phyloP scores from a whole-genome alignment of 2,329 filamentous ascomycete genomes.

The Exophiala bonariae region DNA sequence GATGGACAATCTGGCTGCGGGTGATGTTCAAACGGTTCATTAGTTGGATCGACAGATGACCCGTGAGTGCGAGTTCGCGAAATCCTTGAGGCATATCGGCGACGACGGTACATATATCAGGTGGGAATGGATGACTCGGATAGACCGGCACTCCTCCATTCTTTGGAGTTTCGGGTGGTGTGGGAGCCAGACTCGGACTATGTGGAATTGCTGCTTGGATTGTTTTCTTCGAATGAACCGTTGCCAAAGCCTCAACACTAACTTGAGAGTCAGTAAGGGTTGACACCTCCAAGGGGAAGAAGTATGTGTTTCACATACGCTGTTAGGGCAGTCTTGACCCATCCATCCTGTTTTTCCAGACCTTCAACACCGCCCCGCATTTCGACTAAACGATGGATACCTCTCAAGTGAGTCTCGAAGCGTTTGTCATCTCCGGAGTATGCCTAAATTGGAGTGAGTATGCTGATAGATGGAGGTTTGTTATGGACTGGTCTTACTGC shows the following conservation, averaged over 20 bases:
- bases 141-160: constrained; percentile 38
- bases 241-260: constrained; percentile 6
- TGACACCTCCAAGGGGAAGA: background rate
- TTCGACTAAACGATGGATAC: constrained; percentile 4
- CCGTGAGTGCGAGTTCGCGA: constrained; percentile 19
- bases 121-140: constrained; percentile 24
- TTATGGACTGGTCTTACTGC: constrained; percentile 12
- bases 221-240: constrained; percentile 1
- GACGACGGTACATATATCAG: constrained; percentile 14
- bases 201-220: constrained; percentile 20
- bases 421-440: constrained; percentile 6
- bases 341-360: constrained; percentile 1
- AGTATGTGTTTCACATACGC: background rate
- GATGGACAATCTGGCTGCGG: constrained; percentile 17
- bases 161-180: constrained; percentile 29
- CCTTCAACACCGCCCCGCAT: constrained; percentile 6
- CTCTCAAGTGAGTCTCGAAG: constrained; percentile 8
- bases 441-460: no score
- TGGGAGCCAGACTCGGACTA: constrained; percentile 34
- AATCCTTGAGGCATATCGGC: constrained; percentile 19
- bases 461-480: constrained; percentile 4
- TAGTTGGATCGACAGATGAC: constrained; percentile 15
- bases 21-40: constrained; percentile 16
- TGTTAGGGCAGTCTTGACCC: constrained; percentile 5
- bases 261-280: background rate